Conservation (phyloP, 1,284 basidiomycete genomes). For the Rhodotorula glutinis region DNA sequence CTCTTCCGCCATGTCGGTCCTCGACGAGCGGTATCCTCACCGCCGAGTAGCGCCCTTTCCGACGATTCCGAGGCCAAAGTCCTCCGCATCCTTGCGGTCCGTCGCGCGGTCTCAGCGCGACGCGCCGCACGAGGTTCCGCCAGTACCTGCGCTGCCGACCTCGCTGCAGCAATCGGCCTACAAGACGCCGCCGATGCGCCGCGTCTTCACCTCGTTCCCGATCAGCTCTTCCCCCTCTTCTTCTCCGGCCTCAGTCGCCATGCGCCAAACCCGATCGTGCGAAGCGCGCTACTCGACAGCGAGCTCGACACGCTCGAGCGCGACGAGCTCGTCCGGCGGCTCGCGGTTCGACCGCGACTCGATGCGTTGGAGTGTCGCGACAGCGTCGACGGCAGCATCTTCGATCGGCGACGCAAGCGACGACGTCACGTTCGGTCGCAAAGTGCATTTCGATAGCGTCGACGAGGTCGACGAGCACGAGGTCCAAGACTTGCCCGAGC, state of each 20-base stretch:
- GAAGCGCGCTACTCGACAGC: slow-evolving; percentile 22
- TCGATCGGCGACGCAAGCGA: slow-evolving; percentile 2
- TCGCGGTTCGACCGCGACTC: slow-evolving; percentile 5
- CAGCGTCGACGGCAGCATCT: slow-evolving; percentile 25
- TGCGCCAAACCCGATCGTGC: background rate
- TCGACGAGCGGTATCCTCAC: slow-evolving; percentile 12
- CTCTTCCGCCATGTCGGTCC: background rate
- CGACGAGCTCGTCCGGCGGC: slow-evolving; percentile 3
- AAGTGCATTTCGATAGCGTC: background rate
- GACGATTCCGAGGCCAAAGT: slow-evolving; percentile 16
- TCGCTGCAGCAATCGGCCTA: background rate
- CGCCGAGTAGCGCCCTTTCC: slow-evolving; percentile 26
- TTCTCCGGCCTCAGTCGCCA: background rate
- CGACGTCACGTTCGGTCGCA: background rate
- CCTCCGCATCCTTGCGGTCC: background rate
- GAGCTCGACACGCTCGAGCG: background rate
- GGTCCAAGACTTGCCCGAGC: background rate
- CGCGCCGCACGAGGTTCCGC: background rate
- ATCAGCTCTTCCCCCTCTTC: background rate
- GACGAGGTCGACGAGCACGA: background rate
- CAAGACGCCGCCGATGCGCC: too few relatives aligned
- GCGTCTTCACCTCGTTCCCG: slow-evolving; percentile 16
- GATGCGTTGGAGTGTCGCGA: slow-evolving; percentile 28
- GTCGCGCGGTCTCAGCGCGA: slow-evolving; percentile 2
- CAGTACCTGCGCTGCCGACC: slow-evolving; percentile 10